Evolutionary conservation across 805 yeast genomes (phyloP), one percentile per base, ranked within the genome.

Genomic region (Wickerhamiella allomyrinae): DNA sequence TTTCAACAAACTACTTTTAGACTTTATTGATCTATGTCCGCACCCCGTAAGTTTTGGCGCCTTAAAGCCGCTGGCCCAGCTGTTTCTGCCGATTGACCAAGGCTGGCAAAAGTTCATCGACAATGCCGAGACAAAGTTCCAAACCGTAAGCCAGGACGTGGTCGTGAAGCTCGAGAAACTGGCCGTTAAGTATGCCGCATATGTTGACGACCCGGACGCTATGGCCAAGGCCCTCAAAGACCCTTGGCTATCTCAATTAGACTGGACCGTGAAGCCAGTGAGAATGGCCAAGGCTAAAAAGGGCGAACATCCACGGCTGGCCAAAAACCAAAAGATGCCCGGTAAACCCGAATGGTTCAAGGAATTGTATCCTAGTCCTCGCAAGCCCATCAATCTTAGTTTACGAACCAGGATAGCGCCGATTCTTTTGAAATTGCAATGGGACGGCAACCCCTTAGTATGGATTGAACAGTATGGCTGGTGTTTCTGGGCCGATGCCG

Each of bases 31-130:
- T 24, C 70, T 74, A 40, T 76, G 87, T 35, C 95, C 98, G 0
- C 98, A 91, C 59, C 96, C 98, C 0, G 94, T 89, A 2, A 82
- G 94, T 13, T 80, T 87, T 63, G 87, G 91, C 1, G 95, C 95
- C 2, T 63, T 91, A 36, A 68, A 79, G 49, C 78, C 75, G 43
- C 65, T 91, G 54, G 77, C 86, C 8, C 69, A 79, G 17, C 72
- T 82, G 36, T 73, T 87, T 39, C 61, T 93, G 33, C 95, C 99
- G 1, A 79, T 94, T 0, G 74, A 80, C 14, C 59, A 70, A 11
- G 52, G 62, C 11, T 91, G 98, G 98, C 66, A 75, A 11, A 57
- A 69, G 2, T 91, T 85, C 53, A 61, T 87, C n/a, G 59, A 68
- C 5, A 67, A 61, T 2, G 75, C 95, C 2, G 98, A 91, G 57